Evolutionary conservation across 2,329 filamentous ascomycete genomes (phyloP).

Genomic region (Phoma sp.): DNA sequence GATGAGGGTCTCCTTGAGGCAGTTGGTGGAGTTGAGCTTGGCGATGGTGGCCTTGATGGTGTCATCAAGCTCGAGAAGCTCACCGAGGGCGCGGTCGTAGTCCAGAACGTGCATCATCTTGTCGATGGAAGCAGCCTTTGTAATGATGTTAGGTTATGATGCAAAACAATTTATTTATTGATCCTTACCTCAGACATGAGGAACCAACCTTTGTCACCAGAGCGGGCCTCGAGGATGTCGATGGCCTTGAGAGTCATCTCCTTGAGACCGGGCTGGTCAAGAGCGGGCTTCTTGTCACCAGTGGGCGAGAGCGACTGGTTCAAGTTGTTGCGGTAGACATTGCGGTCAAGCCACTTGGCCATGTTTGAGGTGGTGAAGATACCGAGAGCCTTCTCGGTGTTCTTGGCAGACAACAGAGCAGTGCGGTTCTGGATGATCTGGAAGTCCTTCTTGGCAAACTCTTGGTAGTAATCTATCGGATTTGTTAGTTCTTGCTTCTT

Average conservation of each 20-base stretch:
- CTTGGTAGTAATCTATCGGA: conserved; percentile 67
- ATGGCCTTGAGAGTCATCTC: conserved; percentile 91
- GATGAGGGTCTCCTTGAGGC: conserved; percentile 78
- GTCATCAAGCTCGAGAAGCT: conserved; percentile 86
- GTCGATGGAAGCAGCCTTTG: not conserved
- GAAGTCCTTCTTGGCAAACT: conserved; percentile 77
- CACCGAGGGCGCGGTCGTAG: conserved; percentile 84
- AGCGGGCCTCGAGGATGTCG: conserved; percentile 73
- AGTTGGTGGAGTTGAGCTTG: conserved; percentile 70
- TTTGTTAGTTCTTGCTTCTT: too few species aligned
- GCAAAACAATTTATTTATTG: too few species aligned
- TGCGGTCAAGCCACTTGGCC: conserved; percentile 86
- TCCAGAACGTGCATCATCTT: conserved; percentile 89
- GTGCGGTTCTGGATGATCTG: conserved; percentile 77
- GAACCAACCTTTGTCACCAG: conserved; percentile 78
- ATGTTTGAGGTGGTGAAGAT: conserved; percentile 79
- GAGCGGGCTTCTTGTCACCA: conserved; percentile 68
- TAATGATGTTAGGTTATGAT: not conserved
- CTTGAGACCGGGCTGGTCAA: conserved; percentile 82
- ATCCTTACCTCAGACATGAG: conserved; percentile 77
- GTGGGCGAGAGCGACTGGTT: conserved; percentile 73
- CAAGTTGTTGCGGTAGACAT: conserved; percentile 77
- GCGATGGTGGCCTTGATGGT: conserved; percentile 77
- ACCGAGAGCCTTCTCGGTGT: conserved; percentile 71
- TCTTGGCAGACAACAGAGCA: conserved; percentile 65